Conservation (phyloP, 306 rosid genomes). For the Lotus japonicus region DNA sequence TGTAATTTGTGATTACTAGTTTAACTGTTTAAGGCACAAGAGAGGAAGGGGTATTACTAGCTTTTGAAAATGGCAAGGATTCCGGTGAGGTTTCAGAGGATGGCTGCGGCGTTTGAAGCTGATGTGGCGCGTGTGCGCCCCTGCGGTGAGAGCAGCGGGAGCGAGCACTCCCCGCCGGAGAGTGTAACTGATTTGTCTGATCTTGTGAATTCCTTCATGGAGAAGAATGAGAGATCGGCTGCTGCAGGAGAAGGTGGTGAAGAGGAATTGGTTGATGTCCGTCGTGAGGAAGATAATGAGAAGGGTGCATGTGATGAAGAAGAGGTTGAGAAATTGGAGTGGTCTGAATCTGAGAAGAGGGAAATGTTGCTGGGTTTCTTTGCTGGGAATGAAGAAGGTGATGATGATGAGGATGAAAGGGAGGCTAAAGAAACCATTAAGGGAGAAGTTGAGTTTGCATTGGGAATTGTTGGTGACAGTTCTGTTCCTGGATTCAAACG, state of each 20-base stretch:
- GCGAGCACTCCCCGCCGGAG: slow-evolving; percentile 78
- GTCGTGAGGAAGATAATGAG: not conserved
- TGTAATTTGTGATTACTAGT: not conserved
- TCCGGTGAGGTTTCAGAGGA: slow-evolving; percentile 50
- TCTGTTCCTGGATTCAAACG: slow-evolving; percentile 51
- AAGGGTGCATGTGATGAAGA: slow-evolving; percentile 7
- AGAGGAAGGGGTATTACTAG: not conserved
- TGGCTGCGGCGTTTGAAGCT: slow-evolving; percentile 64
- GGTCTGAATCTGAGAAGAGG: slow-evolving; percentile 33
- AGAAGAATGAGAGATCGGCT: slow-evolving; percentile 25
- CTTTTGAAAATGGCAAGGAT: slow-evolving; percentile 11
- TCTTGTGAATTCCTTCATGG: slow-evolving; percentile 76
- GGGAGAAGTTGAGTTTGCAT: slow-evolving; percentile 36
- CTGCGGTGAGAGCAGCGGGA: slow-evolving; percentile 80
- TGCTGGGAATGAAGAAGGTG: not conserved
- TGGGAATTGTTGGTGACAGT: slow-evolving; percentile 5
- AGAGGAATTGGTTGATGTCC: not conserved
- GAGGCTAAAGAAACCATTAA: slow-evolving; percentile 30
- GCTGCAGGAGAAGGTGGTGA: not conserved
- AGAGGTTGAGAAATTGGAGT: slow-evolving; percentile 21
- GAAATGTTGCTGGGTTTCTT: slow-evolving; percentile 33
- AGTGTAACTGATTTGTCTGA: slow-evolving; percentile 51
- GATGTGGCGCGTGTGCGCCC: slow-evolving; percentile 39
- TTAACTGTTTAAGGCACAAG: too few species aligned
- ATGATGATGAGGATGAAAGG: slow-evolving; percentile 10